Percentiles rank a stretch among this genome's conserved stretches.
phyloP scores from a whole-genome alignment of 495 filamentous ascomycete genomes.

The Elaphomyces granulatus region DNA sequence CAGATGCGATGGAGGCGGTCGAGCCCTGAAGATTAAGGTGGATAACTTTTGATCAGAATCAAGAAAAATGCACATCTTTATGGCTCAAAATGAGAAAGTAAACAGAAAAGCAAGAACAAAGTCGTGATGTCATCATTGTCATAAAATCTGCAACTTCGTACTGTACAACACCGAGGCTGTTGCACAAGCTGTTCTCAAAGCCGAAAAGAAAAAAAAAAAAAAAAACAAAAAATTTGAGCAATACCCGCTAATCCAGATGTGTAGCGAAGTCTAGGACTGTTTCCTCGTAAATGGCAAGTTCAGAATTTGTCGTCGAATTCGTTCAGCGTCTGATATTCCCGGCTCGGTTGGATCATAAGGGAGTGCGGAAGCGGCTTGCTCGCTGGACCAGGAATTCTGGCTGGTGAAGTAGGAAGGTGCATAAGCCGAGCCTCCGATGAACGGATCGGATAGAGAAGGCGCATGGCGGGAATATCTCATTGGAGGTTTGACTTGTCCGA shows the following conservation, averaged over 20 bases:
- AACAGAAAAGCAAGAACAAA: conserved; percentile 2
- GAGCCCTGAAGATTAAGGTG: conserved; percentile 2
- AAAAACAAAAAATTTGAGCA: conserved; percentile 3
- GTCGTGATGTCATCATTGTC: conserved; percentile 6
- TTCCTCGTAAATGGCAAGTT: conserved; percentile 27
- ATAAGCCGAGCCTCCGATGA: conserved; percentile 17
- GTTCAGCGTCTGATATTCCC: conserved; percentile 34
- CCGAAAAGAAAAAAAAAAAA: conserved; percentile 1
- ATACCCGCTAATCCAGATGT: neutral
- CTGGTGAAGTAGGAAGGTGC: conserved; percentile 4
- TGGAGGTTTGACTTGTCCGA: conserved; percentile 10
- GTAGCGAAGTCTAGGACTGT: too few species aligned
- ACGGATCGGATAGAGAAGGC: conserved; percentile 31
- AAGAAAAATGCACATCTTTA: conserved; percentile 1
- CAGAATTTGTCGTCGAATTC: conserved; percentile 32
- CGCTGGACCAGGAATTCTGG: conserved; percentile 1
- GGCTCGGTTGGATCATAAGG: conserved; percentile 26
- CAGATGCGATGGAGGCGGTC: too few species aligned
- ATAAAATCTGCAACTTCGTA: neutral
- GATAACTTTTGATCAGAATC: conserved; percentile 3
- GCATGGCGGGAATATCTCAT: conserved; percentile 21
- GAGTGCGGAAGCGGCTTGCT: conserved; percentile 4
- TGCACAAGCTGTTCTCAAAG: neutral
- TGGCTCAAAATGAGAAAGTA: neutral
- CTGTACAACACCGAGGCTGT: neutral